A percentile compares a stretch with the other conserved stretches of the same genome.
These are phyloP conservation scores for Cymodocea nodosa DNA, from an alignment of 116 monocot species.

Conservation along the genomic window DNA sequence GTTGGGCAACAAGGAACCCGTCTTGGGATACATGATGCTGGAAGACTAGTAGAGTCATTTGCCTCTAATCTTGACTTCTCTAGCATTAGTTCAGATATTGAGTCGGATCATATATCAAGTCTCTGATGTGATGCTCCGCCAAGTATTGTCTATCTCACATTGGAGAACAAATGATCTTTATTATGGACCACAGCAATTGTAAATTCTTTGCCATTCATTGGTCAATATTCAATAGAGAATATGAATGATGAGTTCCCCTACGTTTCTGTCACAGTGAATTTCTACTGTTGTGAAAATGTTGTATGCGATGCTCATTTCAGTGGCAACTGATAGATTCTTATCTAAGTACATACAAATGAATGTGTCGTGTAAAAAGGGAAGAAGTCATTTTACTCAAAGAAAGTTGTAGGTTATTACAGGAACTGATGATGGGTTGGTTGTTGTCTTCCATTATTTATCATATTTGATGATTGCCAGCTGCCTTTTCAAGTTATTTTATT, in stretches of 20 bases:
- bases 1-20: conserved; percentile 90
- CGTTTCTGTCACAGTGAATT: background rate
- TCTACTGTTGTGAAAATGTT: no score
- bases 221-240: background rate
- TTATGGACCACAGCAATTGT: background rate
- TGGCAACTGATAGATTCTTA: no score
- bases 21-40: conserved; percentile 63
- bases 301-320: no score
- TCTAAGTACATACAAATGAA: no score
- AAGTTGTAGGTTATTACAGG: no score
- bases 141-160: background rate
- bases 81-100: conserved; percentile 20
- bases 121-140: conserved; percentile 11
- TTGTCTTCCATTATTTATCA: no score
- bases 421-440: no score
- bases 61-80: conserved; percentile 30
- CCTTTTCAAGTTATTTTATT: no score
- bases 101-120: conserved; percentile 44
- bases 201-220: background rate
- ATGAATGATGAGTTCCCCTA: background rate
- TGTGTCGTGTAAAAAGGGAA: no score
- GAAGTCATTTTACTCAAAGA: no score
- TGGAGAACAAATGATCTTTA: no score
- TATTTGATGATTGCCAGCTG: no score
- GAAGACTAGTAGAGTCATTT: conserved; percentile 39